phyloP scores from a whole-genome alignment of 805 yeast genomes.

The Komagataella phaffii region DNA sequence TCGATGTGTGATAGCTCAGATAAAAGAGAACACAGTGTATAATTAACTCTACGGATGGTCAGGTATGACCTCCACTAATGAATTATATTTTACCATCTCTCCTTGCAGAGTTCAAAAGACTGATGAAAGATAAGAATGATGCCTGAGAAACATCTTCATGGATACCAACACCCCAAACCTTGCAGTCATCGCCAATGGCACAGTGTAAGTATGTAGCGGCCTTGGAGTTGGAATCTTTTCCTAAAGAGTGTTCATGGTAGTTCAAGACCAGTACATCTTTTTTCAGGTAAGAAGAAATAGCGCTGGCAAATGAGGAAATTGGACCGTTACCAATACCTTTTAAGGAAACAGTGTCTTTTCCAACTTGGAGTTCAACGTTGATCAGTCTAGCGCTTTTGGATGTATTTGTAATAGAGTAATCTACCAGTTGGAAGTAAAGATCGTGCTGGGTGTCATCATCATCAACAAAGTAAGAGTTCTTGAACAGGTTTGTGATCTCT shows the following conservation, averaged over 20 bases:
- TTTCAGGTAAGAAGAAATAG: slow-evolving; percentile 38
- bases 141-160: slow-evolving; percentile 45
- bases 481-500: slow-evolving; percentile 49
- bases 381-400: slow-evolving; percentile 26
- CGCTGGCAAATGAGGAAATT: slow-evolving; percentile 59
- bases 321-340: slow-evolving; percentile 69
- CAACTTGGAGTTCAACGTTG: slow-evolving; percentile 24
- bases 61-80: not conserved
- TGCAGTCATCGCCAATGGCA: slow-evolving; percentile 21
- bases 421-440: not conserved
- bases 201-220: slow-evolving; percentile 67
- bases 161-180: slow-evolving; percentile 44
- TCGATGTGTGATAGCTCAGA: not conserved
- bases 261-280: slow-evolving; percentile 46
- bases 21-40: not conserved
- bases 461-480: slow-evolving; percentile 30
- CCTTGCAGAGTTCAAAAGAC: slow-evolving; percentile 24
- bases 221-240: slow-evolving; percentile 54
- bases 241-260: slow-evolving; percentile 63
- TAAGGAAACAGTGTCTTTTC: slow-evolving; percentile 20
- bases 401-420: slow-evolving; percentile 7
- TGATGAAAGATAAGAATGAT: slow-evolving; percentile 34
- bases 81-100: not conserved
- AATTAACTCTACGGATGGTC: not conserved
- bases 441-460: slow-evolving; percentile 25